Percentiles rank a stretch among this genome's conserved stretches.
Evolutionary conservation across 139 green algal genomes (phyloP).

Genomic region (Chlorella sp.): DNA sequence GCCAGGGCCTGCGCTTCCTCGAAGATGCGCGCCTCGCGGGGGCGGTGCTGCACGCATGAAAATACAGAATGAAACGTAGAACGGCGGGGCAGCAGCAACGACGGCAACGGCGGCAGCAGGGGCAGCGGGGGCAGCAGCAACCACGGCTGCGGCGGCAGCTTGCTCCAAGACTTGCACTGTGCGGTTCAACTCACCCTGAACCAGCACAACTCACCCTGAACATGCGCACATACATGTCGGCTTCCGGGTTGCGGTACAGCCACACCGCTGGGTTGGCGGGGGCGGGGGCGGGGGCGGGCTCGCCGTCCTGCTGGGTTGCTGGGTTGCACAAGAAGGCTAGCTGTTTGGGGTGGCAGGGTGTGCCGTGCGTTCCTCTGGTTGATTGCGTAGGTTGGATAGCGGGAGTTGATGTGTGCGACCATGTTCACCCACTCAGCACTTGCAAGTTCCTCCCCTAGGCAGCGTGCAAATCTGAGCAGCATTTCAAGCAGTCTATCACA

Average conservation of each 20-base stretch:
- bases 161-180: not conserved
- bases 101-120: too few relatives aligned
- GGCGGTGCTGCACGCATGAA: conserved; percentile 22
- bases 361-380: too few relatives aligned
- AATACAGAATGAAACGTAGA: too few relatives aligned
- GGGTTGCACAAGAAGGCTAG: not conserved
- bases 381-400: too few relatives aligned
- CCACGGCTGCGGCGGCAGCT: too few relatives aligned
- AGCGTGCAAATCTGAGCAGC: not conserved
- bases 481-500: not conserved
- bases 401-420: not conserved
- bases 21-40: conserved; percentile 8
- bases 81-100: not conserved
- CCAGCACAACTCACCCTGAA: not conserved
- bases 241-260: conserved; percentile 9
- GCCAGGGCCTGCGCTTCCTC: not conserved
- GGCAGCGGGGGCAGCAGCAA: too few relatives aligned
- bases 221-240: conserved; percentile 14
- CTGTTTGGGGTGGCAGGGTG: too few relatives aligned
- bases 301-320: not conserved
- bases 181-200: too few relatives aligned
- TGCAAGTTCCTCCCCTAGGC: not conserved
- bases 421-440: not conserved
- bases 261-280: not conserved
- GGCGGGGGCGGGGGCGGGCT: not conserved